Evolutionary conservation across 345 rosid genomes (phyloP), one percentile per base, ranked within the genome.

Genomic region (Sonneratia caseolaris): DNA sequence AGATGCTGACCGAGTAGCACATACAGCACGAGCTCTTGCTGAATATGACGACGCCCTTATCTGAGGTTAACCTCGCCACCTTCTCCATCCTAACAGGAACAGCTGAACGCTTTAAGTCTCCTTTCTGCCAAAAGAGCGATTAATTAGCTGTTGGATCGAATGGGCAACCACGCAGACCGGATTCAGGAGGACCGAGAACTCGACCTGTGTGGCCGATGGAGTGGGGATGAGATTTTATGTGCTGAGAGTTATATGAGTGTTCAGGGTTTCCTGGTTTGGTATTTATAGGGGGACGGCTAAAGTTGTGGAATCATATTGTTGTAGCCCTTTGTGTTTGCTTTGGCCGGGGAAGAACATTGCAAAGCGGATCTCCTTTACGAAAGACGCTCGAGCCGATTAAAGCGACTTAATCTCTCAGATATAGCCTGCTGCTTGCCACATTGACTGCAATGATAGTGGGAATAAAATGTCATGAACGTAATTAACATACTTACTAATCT

Each of bases 1-100:
- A 73, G 73, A 85, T 83, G 72, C 77, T 84, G 75, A 91, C 91
- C 4, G 97, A 87, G 77, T 88, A 87, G 73, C 91, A 81, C 62
- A 91, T 76, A 82, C 97, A 91, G 62, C 97, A 91, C 5, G 97
- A 87, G 85, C 90, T 82, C 84, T 88, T 88, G 75, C 88, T 87
- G 90, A 91, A 88, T 79, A 91, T 85, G 78, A 91, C 90, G n/a
- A 88, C 87, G 64, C 93, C 92, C 67, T 81, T 89, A 77, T 88
- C 90, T 0, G 93, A 78, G 12, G 80, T 81, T 79, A 82, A 84
- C 70, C 88, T 83, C 81, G 62, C 79, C 79, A 90, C 90, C 84
- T 84, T 90, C 72, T 88, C 96, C 96, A 85, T 85, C 22, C 32
- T 37, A 3, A 5, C n/a, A 24, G 22, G 32, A 11, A n/a, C 11